These are phyloP conservation scores for Penicillium maclennaniae DNA, from an alignment of 495 filamentous ascomycete species.

Conservation along the genomic window DNA sequence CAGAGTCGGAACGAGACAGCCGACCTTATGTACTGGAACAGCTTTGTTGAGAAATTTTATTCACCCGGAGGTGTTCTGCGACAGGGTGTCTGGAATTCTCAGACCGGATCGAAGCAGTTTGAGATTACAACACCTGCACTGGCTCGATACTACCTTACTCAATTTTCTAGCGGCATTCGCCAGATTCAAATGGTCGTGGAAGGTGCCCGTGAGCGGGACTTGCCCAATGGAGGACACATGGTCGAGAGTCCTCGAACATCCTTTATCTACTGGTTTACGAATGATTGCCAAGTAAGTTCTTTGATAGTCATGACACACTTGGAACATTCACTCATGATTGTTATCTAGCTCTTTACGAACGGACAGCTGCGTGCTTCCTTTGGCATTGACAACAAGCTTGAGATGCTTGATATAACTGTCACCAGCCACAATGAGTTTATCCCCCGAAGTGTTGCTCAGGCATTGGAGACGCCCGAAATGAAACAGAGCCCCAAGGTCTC, in stretches of 20 bases:
- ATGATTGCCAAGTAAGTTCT: constrained; percentile 60
- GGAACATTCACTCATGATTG: background rate
- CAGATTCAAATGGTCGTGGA: constrained; percentile 74
- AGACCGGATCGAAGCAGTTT: constrained; percentile 61
- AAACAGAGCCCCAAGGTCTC: constrained; percentile 67
- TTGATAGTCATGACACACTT: background rate
- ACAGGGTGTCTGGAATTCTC: constrained; percentile 52
- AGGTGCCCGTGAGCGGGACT: constrained; percentile 49
- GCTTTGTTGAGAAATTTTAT: constrained; percentile 74
- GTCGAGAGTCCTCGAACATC: constrained; percentile 60
- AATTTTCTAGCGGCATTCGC: constrained; percentile 77
- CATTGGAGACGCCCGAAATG: constrained; percentile 52
- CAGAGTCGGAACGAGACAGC: constrained; percentile 55
- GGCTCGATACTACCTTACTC: constrained; percentile 74
- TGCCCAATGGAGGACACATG: constrained; percentile 58
- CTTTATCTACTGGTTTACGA: constrained; percentile 70
- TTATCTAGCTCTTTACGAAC: constrained; percentile 55
- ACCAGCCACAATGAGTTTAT: constrained; percentile 65
- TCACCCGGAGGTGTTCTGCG: constrained; percentile 65
- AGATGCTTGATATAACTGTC: constrained; percentile 66
- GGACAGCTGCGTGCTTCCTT: constrained; percentile 63
- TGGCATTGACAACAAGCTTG: constrained; percentile 65
- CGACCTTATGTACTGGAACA: constrained; percentile 67
- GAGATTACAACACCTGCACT: constrained; percentile 73
- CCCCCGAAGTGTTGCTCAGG: constrained; percentile 50